These are phyloP conservation scores for Rutstroemia sp. DNA, from an alignment of 2,329 filamentous ascomycete genomes.

Conservation along the genomic window DNA sequence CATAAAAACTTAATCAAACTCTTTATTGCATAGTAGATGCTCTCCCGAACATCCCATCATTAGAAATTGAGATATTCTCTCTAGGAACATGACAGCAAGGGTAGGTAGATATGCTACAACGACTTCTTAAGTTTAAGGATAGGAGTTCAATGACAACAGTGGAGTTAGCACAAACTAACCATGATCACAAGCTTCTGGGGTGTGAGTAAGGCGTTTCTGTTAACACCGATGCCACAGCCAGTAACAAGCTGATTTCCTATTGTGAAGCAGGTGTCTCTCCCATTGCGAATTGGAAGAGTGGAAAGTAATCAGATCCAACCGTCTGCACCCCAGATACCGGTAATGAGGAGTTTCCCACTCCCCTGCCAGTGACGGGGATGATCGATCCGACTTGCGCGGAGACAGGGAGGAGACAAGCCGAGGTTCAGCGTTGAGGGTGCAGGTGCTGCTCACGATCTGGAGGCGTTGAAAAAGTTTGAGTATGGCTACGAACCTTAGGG, in stretches of 20 bases:
- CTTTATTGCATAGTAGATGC: too few species aligned
- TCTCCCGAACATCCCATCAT: too few species aligned
- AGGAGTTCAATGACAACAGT: not conserved
- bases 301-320: not conserved
- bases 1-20: too few species aligned
- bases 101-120: not conserved
- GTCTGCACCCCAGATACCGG: too few species aligned
- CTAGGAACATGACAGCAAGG: not conserved
- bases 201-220: not conserved
- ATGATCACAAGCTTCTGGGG: not conserved
- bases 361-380: not conserved
- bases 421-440: constrained; percentile 1
- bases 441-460: constrained; percentile 11
- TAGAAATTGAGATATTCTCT: too few species aligned
- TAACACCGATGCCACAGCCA: not conserved
- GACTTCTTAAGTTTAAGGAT: not conserved
- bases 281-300: not conserved
- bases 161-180: not conserved
- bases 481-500: constrained; percentile 2
- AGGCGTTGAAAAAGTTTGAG: constrained; percentile 11
- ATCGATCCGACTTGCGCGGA: not conserved
- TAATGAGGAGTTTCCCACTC: not conserved
- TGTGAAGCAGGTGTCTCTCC: not conserved
- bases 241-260: not conserved
- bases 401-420: not conserved